Conservation (phyloP, 352 stramenopile genomes). For the Blastocystis hominis region DNA sequence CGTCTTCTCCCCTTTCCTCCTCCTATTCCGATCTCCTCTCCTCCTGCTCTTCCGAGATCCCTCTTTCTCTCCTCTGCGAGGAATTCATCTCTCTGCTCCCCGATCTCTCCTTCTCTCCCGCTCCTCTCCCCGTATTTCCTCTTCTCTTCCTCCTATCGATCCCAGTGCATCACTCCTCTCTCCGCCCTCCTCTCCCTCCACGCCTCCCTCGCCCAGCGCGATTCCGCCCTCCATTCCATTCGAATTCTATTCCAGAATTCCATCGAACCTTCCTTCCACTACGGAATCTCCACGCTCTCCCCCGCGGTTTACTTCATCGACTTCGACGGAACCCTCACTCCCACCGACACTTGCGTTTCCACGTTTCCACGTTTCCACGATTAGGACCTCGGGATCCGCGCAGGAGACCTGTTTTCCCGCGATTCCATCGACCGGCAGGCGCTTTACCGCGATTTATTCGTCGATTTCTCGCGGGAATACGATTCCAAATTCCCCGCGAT, state of each 20-base stretch:
- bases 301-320: background rate
- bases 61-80: background rate
- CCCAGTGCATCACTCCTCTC: background rate
- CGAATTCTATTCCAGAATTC: background rate
- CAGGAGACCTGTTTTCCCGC: constrained; percentile 8
- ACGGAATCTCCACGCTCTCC: background rate
- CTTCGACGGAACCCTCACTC: constrained; percentile 30
- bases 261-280: background rate
- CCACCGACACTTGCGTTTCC: constrained; percentile 6
- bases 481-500: background rate
- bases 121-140: background rate
- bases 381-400: constrained; percentile 17
- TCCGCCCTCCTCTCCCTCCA: background rate
- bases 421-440: background rate
- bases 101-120: background rate
- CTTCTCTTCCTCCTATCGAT: background rate
- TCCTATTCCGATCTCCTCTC: background rate
- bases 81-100: background rate
- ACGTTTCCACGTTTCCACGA: background rate
- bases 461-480: background rate
- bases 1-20: background rate
- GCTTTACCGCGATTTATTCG: background rate
- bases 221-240: background rate
- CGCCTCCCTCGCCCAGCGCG: background rate
- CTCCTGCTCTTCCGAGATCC: background rate